Conservation (phyloP, 2,329 filamentous ascomycete species). For the Berkeleyomyces basicola region DNA sequence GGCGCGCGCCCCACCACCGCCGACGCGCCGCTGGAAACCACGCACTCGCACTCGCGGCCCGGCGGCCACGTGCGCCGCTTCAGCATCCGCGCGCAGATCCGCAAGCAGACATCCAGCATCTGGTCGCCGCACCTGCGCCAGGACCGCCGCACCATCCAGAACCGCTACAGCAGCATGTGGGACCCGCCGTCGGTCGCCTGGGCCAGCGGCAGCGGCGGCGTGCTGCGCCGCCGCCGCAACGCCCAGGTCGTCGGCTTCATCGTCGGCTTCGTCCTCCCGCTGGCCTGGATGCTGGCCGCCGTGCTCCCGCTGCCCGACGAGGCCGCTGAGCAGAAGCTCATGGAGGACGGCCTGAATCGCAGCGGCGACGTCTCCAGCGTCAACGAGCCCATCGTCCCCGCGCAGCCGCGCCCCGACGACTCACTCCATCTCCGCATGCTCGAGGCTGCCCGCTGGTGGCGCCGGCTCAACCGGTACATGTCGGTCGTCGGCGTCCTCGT, state of each 20-base stretch:
- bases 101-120: slow-evolving; percentile 40
- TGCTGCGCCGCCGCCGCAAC: slow-evolving; percentile 49
- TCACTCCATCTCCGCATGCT: slow-evolving; percentile 14
- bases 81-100: slow-evolving; percentile 13
- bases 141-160: slow-evolving; percentile 38
- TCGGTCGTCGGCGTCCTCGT: slow-evolving; percentile 38
- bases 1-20: slow-evolving; percentile 24
- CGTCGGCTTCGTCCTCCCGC: slow-evolving; percentile 60
- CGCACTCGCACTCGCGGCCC: neutral
- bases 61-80: neutral
- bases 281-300: slow-evolving; percentile 71
- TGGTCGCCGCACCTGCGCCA: slow-evolving; percentile 59
- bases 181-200: slow-evolving; percentile 55
- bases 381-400: slow-evolving; percentile 2
- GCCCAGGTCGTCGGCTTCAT: slow-evolving; percentile 60
- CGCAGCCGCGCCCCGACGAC: slow-evolving; percentile 6
- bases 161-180: slow-evolving; percentile 36
- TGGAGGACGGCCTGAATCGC: slow-evolving; percentile 27
- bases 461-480: slow-evolving; percentile 42
- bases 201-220: slow-evolving; percentile 40
- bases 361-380: slow-evolving; percentile 1
- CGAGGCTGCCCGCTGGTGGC: slow-evolving; percentile 42
- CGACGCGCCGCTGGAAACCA: neutral
- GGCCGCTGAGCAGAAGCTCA: slow-evolving; percentile 32
- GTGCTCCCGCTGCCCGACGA: slow-evolving; percentile 53